phyloP scores from a whole-genome alignment of 202 grass and related monocot genomes.

The Musa balbisiana region DNA sequence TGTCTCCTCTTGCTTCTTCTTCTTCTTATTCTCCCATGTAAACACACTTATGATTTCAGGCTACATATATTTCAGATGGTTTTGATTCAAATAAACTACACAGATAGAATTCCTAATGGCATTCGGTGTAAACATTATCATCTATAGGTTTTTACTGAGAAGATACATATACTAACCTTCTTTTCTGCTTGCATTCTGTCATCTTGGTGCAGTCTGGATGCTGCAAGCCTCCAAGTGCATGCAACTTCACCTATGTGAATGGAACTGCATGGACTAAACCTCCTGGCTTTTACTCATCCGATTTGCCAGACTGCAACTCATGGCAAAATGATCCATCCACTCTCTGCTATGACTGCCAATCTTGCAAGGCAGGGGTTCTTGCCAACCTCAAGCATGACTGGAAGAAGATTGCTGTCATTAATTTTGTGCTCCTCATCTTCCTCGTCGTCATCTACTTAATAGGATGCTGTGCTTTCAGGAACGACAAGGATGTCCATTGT shows the following conservation, averaged over 20 bases:
- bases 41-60: neutral
- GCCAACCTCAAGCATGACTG: constrained; percentile 6
- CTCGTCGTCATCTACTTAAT: constrained; percentile 4
- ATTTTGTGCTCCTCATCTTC: constrained; percentile 5
- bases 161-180: neutral
- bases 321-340: constrained; percentile 46
- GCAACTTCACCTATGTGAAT: constrained; percentile 66
- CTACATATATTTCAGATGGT: neutral
- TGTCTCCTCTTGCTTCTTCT: neutral
- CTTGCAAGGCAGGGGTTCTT: constrained; percentile 57
- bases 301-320: constrained; percentile 45
- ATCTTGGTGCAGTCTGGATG: constrained; percentile 59
- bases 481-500: neutral
- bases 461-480: constrained; percentile 15
- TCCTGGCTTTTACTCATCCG: constrained; percentile 19
- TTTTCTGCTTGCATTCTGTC: neutral
- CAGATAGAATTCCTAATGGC: too few relatives aligned
- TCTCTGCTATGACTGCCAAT: constrained; percentile 67
- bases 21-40: neutral
- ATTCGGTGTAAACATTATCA: too few relatives aligned
- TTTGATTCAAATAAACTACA: constrained; percentile 5
- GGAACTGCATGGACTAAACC: constrained; percentile 59
- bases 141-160: too few relatives aligned
- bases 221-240: constrained; percentile 72
- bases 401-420: constrained; percentile 10